Evolutionary conservation across 164 flowering plant genomes (phyloP).

Genomic region (Nymphaea thermarum): DNA sequence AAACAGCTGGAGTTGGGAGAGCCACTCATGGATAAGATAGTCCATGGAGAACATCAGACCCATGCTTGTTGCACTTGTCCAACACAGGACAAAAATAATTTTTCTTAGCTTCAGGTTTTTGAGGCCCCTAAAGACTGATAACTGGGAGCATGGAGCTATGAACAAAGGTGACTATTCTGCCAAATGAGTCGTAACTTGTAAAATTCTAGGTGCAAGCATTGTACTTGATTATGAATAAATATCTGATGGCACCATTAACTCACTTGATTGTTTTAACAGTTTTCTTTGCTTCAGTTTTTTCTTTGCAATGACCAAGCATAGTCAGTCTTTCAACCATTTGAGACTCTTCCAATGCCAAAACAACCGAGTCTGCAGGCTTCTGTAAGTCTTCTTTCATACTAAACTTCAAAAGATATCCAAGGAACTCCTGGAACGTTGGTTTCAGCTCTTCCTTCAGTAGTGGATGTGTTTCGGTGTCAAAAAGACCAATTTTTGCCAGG

Average conservation of each 20-base stretch:
- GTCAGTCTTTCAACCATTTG: conserved; percentile 37
- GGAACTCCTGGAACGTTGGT: conserved; percentile 44
- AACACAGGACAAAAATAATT: no score
- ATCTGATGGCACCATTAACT: conserved; percentile 7
- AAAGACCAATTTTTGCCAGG: conserved; percentile 64
- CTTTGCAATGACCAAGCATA: conserved; percentile 50
- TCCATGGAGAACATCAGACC: no score
- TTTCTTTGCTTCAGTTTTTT: conserved; percentile 38
- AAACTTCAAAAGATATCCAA: conserved; percentile 44
- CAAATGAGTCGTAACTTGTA: no score
- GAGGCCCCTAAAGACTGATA: no score
- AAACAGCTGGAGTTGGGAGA: no score
- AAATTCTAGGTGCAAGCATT: no score
- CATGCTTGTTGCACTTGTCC: no score
- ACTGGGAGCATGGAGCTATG: no score
- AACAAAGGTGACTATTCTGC: no score
- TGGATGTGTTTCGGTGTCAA: conserved; percentile 40
- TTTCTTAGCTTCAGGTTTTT: no score
- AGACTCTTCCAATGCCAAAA: conserved; percentile 27
- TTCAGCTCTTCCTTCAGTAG: conserved; percentile 28
- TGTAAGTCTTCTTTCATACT: conserved; percentile 1
- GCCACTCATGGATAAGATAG: no score
- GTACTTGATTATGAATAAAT: no score
- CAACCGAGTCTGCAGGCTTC: conserved; percentile 7
- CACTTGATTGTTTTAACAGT: conserved; percentile 71